Evolutionary conservation across 2,329 filamentous ascomycete species (phyloP).

Genomic region (Stagonosporopsis chrysanthemi): DNA sequence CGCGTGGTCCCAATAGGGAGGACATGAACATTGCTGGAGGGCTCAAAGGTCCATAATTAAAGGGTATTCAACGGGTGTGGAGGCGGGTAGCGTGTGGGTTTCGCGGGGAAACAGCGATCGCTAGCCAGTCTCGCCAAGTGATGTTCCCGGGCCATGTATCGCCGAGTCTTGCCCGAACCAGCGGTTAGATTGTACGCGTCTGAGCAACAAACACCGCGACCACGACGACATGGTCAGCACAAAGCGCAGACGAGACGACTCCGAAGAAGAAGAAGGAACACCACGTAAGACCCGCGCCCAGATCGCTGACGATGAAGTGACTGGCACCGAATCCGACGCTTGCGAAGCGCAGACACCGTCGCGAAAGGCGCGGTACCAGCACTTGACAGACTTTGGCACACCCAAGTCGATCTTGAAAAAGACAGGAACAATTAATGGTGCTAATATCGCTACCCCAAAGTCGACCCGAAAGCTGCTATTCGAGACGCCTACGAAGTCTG

Average conservation of each 20-base stretch:
- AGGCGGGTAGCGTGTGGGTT: slow-evolving; percentile 15
- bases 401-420: slow-evolving; percentile 47
- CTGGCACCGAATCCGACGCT: slow-evolving; percentile 25
- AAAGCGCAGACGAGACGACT: slow-evolving; percentile 42
- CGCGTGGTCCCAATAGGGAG: background rate
- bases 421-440: slow-evolving; percentile 28
- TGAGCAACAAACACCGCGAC: slow-evolving; percentile 15
- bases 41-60: background rate
- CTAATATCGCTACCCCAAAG: slow-evolving; percentile 49
- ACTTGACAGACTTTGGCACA: slow-evolving; percentile 37
- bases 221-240: slow-evolving; percentile 38
- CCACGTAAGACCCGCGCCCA: slow-evolving; percentile 40
- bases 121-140: slow-evolving; percentile 12
- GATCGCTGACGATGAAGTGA: slow-evolving; percentile 21
- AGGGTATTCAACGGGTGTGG: slow-evolving; percentile 5
- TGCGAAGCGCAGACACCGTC: slow-evolving; percentile 43
- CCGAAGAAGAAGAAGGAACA: slow-evolving; percentile 29
- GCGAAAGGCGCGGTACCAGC: slow-evolving; percentile 32
- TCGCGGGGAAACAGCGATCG: slow-evolving; percentile 14
- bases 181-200: slow-evolving; percentile 36
- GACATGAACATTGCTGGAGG: background rate
- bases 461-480: slow-evolving; percentile 57
- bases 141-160: slow-evolving; percentile 6
- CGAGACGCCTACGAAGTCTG: slow-evolving; percentile 52
- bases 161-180: slow-evolving; percentile 11